Evolutionary conservation across 176 grass and related monocot genomes (phyloP).

Genomic region (Pharus latifolius): DNA sequence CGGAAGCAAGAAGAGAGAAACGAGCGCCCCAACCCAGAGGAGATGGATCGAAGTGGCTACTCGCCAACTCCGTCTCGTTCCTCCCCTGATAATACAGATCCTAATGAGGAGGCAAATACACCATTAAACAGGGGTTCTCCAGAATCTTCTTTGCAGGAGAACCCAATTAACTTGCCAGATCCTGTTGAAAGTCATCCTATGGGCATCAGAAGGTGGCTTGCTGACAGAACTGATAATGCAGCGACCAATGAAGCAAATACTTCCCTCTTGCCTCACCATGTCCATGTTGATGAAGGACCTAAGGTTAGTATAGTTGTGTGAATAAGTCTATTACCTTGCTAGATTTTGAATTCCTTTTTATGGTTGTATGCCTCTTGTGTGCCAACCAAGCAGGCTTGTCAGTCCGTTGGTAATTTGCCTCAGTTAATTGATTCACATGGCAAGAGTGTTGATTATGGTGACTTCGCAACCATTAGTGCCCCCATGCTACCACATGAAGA

Average conservation of each 20-base stretch:
- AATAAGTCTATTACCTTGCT: background rate
- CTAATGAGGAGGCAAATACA: slow-evolving; percentile 38
- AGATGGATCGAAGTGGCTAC: slow-evolving; percentile 55
- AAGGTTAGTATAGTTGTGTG: slow-evolving; percentile 28
- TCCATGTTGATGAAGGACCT: background rate
- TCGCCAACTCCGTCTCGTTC: slow-evolving; percentile 62
- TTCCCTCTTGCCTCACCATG: slow-evolving; percentile 1
- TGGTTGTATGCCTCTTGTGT: background rate
- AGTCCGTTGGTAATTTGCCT: background rate
- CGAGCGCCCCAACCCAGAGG: slow-evolving; percentile 36
- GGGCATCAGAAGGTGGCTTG: slow-evolving; percentile 38
- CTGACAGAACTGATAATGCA: slow-evolving; percentile 27
- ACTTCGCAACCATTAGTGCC: background rate
- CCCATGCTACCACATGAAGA: background rate
- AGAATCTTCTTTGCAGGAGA: slow-evolving; percentile 45
- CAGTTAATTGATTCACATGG: background rate
- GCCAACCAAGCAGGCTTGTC: slow-evolving; percentile 31
- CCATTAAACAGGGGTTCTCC: slow-evolving; percentile 42
- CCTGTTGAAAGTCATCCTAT: slow-evolving; percentile 5
- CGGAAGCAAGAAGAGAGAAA: slow-evolving; percentile 50
- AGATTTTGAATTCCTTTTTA: background rate
- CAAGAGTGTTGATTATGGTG: background rate
- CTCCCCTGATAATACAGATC: slow-evolving; percentile 46
- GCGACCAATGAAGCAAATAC: background rate
- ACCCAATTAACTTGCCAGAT: slow-evolving; percentile 19